Evolutionary conservation across 2,329 filamentous ascomycete species (phyloP).

Genomic region (Stemphylium beticola): DNA sequence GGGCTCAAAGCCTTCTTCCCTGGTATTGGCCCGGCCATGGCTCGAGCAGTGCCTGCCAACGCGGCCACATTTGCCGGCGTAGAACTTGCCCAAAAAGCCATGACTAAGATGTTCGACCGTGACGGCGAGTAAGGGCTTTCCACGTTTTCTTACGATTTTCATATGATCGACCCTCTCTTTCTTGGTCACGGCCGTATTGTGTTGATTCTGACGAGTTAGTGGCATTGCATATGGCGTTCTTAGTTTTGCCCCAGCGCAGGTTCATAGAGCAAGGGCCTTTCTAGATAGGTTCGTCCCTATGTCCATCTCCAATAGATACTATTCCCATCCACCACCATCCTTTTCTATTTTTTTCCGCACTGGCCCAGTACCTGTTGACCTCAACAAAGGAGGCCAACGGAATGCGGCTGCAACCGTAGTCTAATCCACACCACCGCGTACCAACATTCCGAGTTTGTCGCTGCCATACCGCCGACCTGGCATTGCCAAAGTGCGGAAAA

Average conservation of each 20-base stretch:
- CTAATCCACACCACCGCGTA: conserved; percentile 15
- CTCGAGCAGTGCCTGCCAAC: conserved; percentile 92
- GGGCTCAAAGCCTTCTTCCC: conserved; percentile 96
- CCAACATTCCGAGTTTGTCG: conserved; percentile 15
- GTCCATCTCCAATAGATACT: conserved; percentile 8
- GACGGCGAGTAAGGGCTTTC: conserved; percentile 35
- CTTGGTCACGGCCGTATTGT: conserved; percentile 10
- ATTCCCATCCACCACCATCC: neutral
- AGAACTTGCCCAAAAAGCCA: conserved; percentile 80
- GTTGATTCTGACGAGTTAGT: conserved; percentile 18
- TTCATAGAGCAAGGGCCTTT: conserved; percentile 16
- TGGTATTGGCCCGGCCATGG: conserved; percentile 89
- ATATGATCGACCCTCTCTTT: conserved; percentile 7
- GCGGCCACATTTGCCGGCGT: conserved; percentile 92
- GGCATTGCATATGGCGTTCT: conserved; percentile 35
- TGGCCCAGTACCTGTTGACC: conserved; percentile 2
- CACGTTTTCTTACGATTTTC: neutral
- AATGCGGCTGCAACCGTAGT: conserved; percentile 22
- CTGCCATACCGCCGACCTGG: conserved; percentile 5
- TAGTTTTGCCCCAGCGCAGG: conserved; percentile 7
- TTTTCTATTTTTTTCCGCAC: neutral
- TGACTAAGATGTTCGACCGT: conserved; percentile 73
- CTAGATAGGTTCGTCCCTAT: conserved; percentile 7
- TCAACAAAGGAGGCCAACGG: conserved; percentile 25
- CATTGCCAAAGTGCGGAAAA: conserved; percentile 19